phyloP scores from a whole-genome alignment of 257 asterid species.

The Solanum gandarillasii region DNA sequence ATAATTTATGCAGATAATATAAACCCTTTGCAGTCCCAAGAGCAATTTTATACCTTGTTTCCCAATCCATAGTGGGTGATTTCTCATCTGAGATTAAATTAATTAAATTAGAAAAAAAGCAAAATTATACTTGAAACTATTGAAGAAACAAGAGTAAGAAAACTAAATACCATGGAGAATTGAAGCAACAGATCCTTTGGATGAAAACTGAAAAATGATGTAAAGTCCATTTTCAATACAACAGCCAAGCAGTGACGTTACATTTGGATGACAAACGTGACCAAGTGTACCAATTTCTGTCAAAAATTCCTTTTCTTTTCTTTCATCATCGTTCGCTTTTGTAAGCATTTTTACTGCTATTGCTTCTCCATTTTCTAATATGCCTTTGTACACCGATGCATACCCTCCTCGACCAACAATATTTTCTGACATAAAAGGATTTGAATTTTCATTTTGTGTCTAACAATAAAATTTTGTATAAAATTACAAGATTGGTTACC shows the following conservation, averaged over 20 bases:
- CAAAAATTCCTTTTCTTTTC: constrained; percentile 81
- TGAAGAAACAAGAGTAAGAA: neutral
- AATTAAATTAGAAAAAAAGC: neutral
- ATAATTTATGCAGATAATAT: constrained; percentile 74
- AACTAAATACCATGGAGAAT: constrained; percentile 57
- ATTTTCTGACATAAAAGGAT: constrained; percentile 30
- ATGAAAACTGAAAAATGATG: constrained; percentile 83
- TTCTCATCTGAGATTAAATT: constrained; percentile 39
- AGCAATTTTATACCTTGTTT: constrained; percentile 76
- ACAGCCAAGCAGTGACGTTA: constrained; percentile 66
- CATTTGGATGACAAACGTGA: constrained; percentile 82
- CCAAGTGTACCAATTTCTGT: constrained; percentile 85
- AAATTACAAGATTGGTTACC: constrained; percentile 19
- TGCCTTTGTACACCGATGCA: constrained; percentile 95
- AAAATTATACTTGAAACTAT: neutral
- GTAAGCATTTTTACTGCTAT: constrained; percentile 82
- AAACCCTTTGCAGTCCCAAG: constrained; percentile 82
- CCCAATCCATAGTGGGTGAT: constrained; percentile 58
- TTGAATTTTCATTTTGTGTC: neutral
- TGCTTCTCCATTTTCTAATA: constrained; percentile 58
- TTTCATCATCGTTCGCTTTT: constrained; percentile 57
- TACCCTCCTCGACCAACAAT: constrained; percentile 92
- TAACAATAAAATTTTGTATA: neutral
- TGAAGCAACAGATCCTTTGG: constrained; percentile 85
- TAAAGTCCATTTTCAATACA: constrained; percentile 86